Percentiles rank a stretch among this genome's conserved stretches.
phyloP scores from a whole-genome alignment of 2,329 filamentous ascomycete species.

The Ceratocystiopsis minuta region DNA sequence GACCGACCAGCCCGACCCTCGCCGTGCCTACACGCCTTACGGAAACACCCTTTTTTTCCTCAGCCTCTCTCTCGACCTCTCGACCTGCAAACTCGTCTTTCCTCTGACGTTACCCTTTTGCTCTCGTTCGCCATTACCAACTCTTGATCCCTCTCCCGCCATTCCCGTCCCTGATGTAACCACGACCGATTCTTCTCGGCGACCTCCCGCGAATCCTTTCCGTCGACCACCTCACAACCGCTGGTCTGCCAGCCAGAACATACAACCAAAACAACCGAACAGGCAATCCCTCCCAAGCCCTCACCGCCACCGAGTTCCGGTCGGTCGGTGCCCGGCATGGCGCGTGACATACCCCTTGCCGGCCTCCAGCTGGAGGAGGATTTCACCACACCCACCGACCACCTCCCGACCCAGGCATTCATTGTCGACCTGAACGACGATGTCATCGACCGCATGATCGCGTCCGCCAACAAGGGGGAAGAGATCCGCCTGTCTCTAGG shows the following conservation, averaged over 20 bases:
- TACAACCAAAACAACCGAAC: background rate
- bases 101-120: background rate
- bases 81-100: conserved; percentile 1
- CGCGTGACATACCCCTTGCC: conserved; percentile 35
- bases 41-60: background rate
- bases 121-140: background rate
- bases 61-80: background rate
- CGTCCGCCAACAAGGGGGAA: conserved; percentile 37
- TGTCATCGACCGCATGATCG: conserved; percentile 45
- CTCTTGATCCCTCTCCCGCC: no score
- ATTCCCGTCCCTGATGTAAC: no score
- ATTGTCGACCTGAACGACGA: conserved; percentile 37
- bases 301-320: no score
- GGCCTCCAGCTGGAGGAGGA: conserved; percentile 40
- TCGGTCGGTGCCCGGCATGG: conserved; percentile 14
- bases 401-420: conserved; percentile 36
- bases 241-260: background rate
- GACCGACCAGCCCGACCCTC: no score
- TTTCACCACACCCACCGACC: conserved; percentile 24
- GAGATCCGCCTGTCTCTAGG: conserved; percentile 40
- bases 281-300: background rate
- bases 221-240: no score
- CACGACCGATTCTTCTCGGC: no score
- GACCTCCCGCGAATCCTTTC: no score
- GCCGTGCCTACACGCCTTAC: background rate